Base-by-base conservation (phyloP, 2,329 filamentous ascomycete genomes). In the Fusarium dimerum region DNA sequence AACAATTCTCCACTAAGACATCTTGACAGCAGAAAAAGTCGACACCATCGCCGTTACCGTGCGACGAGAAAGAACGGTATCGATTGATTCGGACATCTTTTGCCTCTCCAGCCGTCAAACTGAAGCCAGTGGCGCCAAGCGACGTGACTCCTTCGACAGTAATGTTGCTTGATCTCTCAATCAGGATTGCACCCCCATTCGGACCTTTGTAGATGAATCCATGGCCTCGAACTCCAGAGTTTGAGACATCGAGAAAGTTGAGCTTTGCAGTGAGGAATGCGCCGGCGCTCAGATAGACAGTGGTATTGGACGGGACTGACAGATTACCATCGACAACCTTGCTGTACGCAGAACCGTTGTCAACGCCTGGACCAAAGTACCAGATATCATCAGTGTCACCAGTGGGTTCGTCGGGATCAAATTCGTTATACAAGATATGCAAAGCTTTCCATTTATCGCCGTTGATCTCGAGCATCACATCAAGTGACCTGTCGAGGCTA, bases 1-100 rank as follows among this genome's bases (percentile, higher is more conserved):
- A 73, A 42, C 62, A 62, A 13, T 64, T 66, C 30, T 73, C 65
- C 6, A 70, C 57, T 1, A 65, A 46, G 12, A 67, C 50, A 18
- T 55, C 50, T 16, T 34, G 32, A 12, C 49, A 52, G 17, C 49
- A 55, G 16, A 52, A 55, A 15, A 66, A 54, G 46, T 68, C 65
- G n/a, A 68, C 47, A 11, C 65, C 65, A 39, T 68, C 65, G 9
- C 64, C 65, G 26, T 60, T 64, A 20, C 45, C 49, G 10, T 51
- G 43, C 6, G 54, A 57, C 3, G 56, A 63, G 47, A 66, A 60
- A 5, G 59, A 56, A 2, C 61, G 50, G 45, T 59, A 59, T 5
- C 55, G 48, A 48, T 55, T 41, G 36, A 67, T 53, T 15, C 51
- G 55, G 12, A 68, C 41, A 9, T 48, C 50, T 7, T 54, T 52